phyloP scores from a whole-genome alignment of 148 eudicot species.

The Fagopyrum homotropicum region DNA sequence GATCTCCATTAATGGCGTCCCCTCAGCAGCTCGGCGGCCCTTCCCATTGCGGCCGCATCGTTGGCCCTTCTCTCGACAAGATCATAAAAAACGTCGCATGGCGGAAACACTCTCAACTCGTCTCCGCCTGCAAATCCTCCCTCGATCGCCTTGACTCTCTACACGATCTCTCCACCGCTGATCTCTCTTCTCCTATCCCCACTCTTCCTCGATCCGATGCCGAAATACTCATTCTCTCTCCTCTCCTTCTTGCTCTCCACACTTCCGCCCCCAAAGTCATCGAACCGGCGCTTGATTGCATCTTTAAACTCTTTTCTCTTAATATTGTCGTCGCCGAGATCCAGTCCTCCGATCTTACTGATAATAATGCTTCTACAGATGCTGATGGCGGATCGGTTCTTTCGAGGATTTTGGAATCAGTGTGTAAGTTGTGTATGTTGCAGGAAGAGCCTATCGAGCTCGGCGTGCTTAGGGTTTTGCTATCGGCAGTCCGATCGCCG shows the following conservation, averaged over 20 bases:
- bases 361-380: neutral
- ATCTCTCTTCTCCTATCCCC: slow-evolving; percentile 43
- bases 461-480: slow-evolving; percentile 51
- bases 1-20: slow-evolving; percentile 12
- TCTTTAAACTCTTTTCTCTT: slow-evolving; percentile 44
- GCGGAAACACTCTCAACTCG: slow-evolving; percentile 72
- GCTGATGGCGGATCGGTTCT: slow-evolving; percentile 17
- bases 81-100: slow-evolving; percentile 88
- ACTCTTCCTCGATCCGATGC: slow-evolving; percentile 43
- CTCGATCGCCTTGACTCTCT: slow-evolving; percentile 61
- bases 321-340: slow-evolving; percentile 52
- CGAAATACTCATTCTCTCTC: slow-evolving; percentile 35
- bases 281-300: slow-evolving; percentile 75
- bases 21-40: slow-evolving; percentile 62
- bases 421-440: slow-evolving; percentile 50
- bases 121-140: slow-evolving; percentile 61
- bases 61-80: slow-evolving; percentile 83
- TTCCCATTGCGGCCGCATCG: slow-evolving; percentile 61
- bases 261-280: slow-evolving; percentile 56
- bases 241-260: slow-evolving; percentile 69
- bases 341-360: slow-evolving; percentile 17
- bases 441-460: slow-evolving; percentile 67
- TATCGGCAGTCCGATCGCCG: slow-evolving; percentile 66
- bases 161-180: slow-evolving; percentile 36
- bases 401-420: slow-evolving; percentile 38